Evolutionary conservation across 495 filamentous ascomycete genomes (phyloP), one percentile per base, ranked within the genome.

Genomic region (Penicillium canescens): DNA sequence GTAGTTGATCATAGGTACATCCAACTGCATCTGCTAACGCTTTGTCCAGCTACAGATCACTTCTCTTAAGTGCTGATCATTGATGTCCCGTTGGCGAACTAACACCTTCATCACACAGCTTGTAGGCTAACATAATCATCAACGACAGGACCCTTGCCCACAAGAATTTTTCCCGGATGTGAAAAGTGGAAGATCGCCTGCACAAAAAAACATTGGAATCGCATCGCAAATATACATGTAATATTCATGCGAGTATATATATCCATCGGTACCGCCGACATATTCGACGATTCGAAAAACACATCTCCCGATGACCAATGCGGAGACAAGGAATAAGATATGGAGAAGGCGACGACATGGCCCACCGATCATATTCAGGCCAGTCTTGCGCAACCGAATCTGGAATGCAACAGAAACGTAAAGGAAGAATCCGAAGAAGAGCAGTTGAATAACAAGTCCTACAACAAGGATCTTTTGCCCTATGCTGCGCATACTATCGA

Each of bases 361-460:
- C 3, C 23, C 42, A 49, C 57, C 40, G 18, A 54, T 53, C 23
- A 57, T 46, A 40, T 31, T 31, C 6, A 31, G 28, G 9, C 9
- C 9, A 7, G 28, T 5, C 28, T 31, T 31, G 28, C 28, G 28
- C 28, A 31, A 8, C 7, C 66, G 58, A 16, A 52, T 42, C 35
- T 56, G 44, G 50, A 67, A 67, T 16, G 48, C 52, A 14, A 50
- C 26, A 2, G 63, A 53, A 4, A 56, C 45, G 31, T 49, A 24
- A 37, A 67, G 46, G 55, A 69, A 69, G 14, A 57, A 43, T 16
- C 54, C 56, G 37, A 71, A 69, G 13, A 61, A 62, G 10, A 66
- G 23, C 9, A 71, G 50, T 45, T 69, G 66, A 14, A 69, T 37
- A 9, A 61, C 16, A 4, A 69, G 54, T 1, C 66, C 68, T 20